Percentiles rank a stretch among this genome's conserved stretches.
These are phyloP conservation scores for Nakaseomyces bracarensis DNA, from an alignment of 1,139 yeast species.

Conservation along the genomic window DNA sequence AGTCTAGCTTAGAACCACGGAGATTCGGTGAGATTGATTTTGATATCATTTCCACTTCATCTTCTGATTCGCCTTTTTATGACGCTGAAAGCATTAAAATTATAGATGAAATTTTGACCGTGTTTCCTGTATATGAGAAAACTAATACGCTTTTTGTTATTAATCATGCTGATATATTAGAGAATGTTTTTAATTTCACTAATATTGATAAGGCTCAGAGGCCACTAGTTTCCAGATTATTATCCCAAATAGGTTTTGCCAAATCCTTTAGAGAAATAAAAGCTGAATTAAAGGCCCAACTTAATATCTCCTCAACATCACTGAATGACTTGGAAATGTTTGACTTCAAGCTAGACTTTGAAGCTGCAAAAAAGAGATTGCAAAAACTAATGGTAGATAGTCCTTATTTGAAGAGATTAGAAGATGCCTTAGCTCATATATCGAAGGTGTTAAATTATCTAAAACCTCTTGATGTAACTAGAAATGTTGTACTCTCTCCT, in stretches of 20 bases:
- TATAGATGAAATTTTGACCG: conserved; percentile 58
- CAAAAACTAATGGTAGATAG: conserved; percentile 69
- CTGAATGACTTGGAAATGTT: conserved; percentile 73
- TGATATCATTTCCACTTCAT: conserved; percentile 59
- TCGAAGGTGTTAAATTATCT: conserved; percentile 47
- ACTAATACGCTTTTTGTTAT: conserved; percentile 51
- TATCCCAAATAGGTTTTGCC: conserved; percentile 71
- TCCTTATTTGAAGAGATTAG: conserved; percentile 53
- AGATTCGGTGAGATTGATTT: conserved; percentile 77
- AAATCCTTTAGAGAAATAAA: conserved; percentile 59
- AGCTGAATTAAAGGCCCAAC: conserved; percentile 55
- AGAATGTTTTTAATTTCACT: conserved; percentile 68
- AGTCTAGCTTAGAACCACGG: conserved; percentile 61
- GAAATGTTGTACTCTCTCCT: conserved; percentile 50
- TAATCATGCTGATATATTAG: conserved; percentile 74
- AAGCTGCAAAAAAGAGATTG: conserved; percentile 52
- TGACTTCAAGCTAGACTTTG: conserved; percentile 64
- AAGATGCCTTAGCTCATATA: conserved; percentile 53
- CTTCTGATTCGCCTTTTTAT: conserved; percentile 42
- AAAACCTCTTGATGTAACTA: conserved; percentile 50
- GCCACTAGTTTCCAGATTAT: conserved; percentile 54
- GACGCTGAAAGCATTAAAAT: conserved; percentile 88
- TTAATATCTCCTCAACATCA: conserved; percentile 72
- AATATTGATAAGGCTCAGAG: conserved; percentile 66
- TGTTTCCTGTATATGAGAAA: conserved; percentile 57